Evolutionary conservation across 208 protist genomes (phyloP).

Genomic region (Jaenimonas drosophilae): DNA sequence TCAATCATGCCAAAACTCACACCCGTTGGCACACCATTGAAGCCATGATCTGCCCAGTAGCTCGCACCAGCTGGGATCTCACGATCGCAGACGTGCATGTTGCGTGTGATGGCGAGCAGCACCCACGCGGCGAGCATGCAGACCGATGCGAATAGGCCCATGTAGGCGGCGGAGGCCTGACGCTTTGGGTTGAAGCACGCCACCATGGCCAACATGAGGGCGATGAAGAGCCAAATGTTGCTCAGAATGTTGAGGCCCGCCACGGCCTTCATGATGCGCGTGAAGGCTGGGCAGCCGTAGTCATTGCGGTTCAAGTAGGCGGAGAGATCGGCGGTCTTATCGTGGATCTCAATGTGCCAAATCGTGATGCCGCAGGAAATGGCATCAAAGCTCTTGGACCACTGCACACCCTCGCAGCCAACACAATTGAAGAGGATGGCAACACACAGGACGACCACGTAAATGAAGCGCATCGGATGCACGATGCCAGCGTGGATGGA

Average conservation of each 20-base stretch:
- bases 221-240: constrained; percentile 31
- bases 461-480: constrained; percentile 20
- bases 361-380: constrained; percentile 27
- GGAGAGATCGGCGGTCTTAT: constrained; percentile 13
- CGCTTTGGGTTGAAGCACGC: constrained; percentile 18
- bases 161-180: constrained; percentile 4
- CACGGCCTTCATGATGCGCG: constrained; percentile 31
- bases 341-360: constrained; percentile 36
- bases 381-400: constrained; percentile 14
- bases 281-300: constrained; percentile 33
- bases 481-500: constrained; percentile 22
- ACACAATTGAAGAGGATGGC: constrained; percentile 35
- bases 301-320: constrained; percentile 26
- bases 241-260: constrained; percentile 32
- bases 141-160: constrained; percentile 16
- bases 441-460: constrained; percentile 14
- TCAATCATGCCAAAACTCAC: constrained; percentile 19
- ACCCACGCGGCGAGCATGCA: constrained; percentile 27
- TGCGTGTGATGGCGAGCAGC: constrained; percentile 11
- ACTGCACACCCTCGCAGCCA: constrained; percentile 21
- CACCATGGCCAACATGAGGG: constrained; percentile 15
- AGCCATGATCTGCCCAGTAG: constrained; percentile 21
- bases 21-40: constrained; percentile 37
- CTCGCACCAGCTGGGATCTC: constrained; percentile 13
- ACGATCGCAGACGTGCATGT: constrained; percentile 18